Evolutionary conservation across 2,329 filamentous ascomycete species (phyloP).

Genomic region (Xylariaceae sp.): DNA sequence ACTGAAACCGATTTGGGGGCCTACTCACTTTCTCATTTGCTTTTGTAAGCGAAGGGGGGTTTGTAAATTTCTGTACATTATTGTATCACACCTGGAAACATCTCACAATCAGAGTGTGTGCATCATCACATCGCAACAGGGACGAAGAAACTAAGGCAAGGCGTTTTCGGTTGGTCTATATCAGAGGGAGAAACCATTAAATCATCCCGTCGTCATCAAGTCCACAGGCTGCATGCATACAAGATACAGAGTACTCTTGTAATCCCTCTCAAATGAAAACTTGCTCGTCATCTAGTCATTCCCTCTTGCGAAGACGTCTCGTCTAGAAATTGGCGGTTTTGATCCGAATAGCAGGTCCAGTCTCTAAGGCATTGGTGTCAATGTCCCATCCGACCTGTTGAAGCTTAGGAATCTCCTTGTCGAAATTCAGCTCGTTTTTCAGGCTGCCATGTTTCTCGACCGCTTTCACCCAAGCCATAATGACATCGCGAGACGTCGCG

Average conservation of each 20-base stretch:
- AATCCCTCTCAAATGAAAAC: background rate
- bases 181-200: too few species aligned
- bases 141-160: slow-evolving; percentile 11
- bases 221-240: slow-evolving; percentile 13
- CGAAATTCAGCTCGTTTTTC: slow-evolving; percentile 42
- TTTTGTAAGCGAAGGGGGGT: too few species aligned
- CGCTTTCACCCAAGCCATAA: slow-evolving; percentile 38
- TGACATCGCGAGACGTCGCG: slow-evolving; percentile 36
- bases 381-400: slow-evolving; percentile 61
- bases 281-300: too few species aligned
- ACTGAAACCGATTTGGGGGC: too few species aligned
- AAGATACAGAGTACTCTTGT: slow-evolving; percentile 24
- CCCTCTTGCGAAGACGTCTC: too few species aligned
- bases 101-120: background rate
- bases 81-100: slow-evolving; percentile 11
- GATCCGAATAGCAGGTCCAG: slow-evolving; percentile 46
- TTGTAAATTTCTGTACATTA: slow-evolving; percentile 18
- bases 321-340: slow-evolving; percentile 33
- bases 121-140: slow-evolving; percentile 1
- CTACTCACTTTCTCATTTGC: too few species aligned
- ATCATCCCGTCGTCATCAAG: too few species aligned
- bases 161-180: slow-evolving; percentile 20
- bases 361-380: slow-evolving; percentile 62
- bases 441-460: slow-evolving; percentile 25
- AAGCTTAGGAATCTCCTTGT: slow-evolving; percentile 39